Evolutionary conservation across 75 land plant genomes (phyloP), one percentile per base, ranked within the genome.

Genomic region (Pseudotsuga menziesii): DNA sequence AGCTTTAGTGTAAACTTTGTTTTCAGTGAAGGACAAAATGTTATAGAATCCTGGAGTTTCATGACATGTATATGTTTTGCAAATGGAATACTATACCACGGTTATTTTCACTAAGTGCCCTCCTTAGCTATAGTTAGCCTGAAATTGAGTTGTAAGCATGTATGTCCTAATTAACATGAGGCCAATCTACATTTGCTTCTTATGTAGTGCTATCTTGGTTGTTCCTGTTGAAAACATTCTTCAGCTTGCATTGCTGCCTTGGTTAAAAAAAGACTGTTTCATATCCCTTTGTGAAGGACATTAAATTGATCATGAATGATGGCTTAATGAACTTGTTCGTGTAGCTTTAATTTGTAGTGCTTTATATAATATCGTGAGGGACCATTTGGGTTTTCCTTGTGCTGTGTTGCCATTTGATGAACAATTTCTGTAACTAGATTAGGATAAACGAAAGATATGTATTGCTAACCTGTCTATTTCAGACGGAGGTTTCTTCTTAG

Each of bases 171-270:
- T 48, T 48, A 9, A 11, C 2, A 12, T 48, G 54, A 48, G 54
- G 54, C 11, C 54, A 48, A 11, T 48, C 54, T 2, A 48, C 54
- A 9, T 48, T 9, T 29, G 27, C 26, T 59, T 8, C 26, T 61
- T 5, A 61, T 62, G 15, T 27, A 41, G 20, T 69, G 25, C 15
- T 69, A 9, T 44, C 23, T 69, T 44, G 23, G 15, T 39, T n/a
- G 23, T n/a, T 69, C 72, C 54, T 69, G 72, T 67, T 69, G 25
- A 5, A 69, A 41, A 69, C 39, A 20, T 25, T 61, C 72, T 20
- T 69, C 3, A 69, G 52, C 25, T 20, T 41, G 52, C 23, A 9
- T 39, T 41, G 13, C 54, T 69, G 3, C 41, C 70, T 35, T 35
- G 44, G 35, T 13, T 35, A 22, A 11, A 41, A 41, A 41, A 67